Evolutionary conservation across 1,284 basidiomycete species (phyloP), one percentile per base, ranked within the genome.

Genomic region (Irpex lacteus): DNA sequence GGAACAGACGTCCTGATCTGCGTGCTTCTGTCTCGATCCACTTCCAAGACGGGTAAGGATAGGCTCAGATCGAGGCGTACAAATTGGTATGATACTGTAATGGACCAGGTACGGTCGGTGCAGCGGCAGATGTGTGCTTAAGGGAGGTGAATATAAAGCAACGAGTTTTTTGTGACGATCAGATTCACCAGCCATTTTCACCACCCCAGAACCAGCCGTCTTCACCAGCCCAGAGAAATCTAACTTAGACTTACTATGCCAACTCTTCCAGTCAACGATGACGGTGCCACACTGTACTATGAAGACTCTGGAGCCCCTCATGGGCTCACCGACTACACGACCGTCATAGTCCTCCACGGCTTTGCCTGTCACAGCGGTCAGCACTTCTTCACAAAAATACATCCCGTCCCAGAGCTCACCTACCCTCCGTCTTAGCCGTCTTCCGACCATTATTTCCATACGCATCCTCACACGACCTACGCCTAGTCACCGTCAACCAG

Each of bases 401-500:
- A 6, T 44, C 1, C 40, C 15, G 5, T 47, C 5, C 9, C 11
- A 1, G n/a, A 13, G n/a, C 40, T 37, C 21, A 95, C 60, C 84
- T 88, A 67, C 2, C 19, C 40, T 15, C 40, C 13, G 21, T 11
- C 37, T 40, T 52, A 59, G 53, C 18, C 13, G 56, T 60, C 9
- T 63, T 63, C 62, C 36, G 57, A 5, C 49, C 40, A 5, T 53
- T 63, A 13, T 21, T 60, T 34, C 49, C 58, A 8, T 11, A 63
- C 37, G 62, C 59, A 5, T 47, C 49, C 2, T 19, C 49, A 21
- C 50, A 60, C 18, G 57, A 60, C 21, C 59, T 63, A 19, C 58
- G 62, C 34, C 8, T 63, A 36, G 32, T 63, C 15, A 26, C 34
- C 26, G 40, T 63, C 13, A 63, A 63, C 53, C 13, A 36, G 53